phyloP scores from a whole-genome alignment of 805 yeast genomes.

The Metschnikowia gelsemii region DNA sequence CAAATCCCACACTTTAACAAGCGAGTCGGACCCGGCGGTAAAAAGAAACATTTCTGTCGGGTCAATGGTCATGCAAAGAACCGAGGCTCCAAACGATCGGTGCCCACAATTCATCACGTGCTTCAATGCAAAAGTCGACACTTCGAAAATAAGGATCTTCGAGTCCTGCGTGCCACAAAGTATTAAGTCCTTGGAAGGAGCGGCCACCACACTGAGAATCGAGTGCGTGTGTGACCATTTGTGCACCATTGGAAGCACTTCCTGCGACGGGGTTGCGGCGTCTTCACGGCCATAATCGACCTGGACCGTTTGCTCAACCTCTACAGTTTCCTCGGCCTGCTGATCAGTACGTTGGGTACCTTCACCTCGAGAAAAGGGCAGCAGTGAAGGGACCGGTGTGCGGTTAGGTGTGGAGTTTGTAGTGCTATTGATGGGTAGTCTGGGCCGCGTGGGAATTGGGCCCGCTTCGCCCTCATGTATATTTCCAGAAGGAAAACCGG shows the following conservation, averaged over 20 bases:
- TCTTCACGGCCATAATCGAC: neutral
- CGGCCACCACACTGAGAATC: conserved; percentile 67
- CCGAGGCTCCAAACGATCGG: conserved; percentile 70
- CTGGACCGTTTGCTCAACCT: neutral
- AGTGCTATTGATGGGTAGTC: conserved; percentile 30
- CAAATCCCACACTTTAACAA: conserved; percentile 82
- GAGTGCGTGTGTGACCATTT: conserved; percentile 75
- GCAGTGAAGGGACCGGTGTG: conserved; percentile 26
- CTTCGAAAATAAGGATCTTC: conserved; percentile 67
- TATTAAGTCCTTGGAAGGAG: conserved; percentile 55
- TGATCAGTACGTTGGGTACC: too few relatives aligned
- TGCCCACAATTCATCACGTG: conserved; percentile 38
- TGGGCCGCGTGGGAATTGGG: conserved; percentile 26
- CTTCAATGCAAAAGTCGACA: conserved; percentile 58
- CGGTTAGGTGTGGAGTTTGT: conserved; percentile 18
- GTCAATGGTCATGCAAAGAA: conserved; percentile 63
- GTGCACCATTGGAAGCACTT: conserved; percentile 41
- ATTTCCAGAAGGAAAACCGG: conserved; percentile 19
- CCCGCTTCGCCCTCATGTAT: conserved; percentile 39
- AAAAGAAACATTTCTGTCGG: conserved; percentile 59
- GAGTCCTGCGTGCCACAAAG: conserved; percentile 94
- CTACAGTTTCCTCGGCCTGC: neutral
- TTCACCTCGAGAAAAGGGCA: conserved; percentile 19
- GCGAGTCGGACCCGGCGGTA: conserved; percentile 87
- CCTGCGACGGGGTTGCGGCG: conserved; percentile 6